Evolutionary conservation across 257 asterid species (phyloP).

Genomic region (Solanum ahanhuiri): DNA sequence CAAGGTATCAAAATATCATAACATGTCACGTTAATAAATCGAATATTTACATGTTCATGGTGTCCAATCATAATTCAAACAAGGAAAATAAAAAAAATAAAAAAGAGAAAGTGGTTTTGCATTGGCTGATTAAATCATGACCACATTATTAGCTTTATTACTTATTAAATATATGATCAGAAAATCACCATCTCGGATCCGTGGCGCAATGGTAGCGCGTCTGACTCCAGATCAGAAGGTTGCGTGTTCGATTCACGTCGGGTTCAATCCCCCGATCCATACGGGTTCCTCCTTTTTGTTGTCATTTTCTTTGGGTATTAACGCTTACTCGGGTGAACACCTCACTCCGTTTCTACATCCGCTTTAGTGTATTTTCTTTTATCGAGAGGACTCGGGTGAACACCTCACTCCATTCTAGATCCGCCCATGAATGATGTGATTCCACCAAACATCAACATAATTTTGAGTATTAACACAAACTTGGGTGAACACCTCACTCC

Average conservation of each 20-base stretch:
- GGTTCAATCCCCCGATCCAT: conserved; percentile 43
- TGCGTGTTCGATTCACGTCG: conserved; percentile 99
- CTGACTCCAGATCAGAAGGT: conserved; percentile 99
- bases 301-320: too few species aligned
- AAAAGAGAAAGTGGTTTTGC: too few species aligned
- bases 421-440: neutral
- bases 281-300: neutral
- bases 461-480: too few species aligned
- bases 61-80: neutral
- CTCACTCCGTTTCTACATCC: too few species aligned
- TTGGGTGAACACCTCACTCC: neutral
- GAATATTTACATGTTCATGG: neutral
- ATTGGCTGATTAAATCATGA: neutral
- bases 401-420: too few species aligned
- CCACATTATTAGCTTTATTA: neutral
- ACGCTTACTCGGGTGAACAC: too few species aligned
- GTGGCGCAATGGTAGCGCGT: conserved; percentile 99
- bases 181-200: neutral
- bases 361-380: too few species aligned
- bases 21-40: neutral
- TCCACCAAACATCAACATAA: neutral
- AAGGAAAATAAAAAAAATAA: neutral
- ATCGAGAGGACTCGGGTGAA: too few species aligned
- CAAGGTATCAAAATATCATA: neutral
- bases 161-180: neutral